Percentiles rank a stretch among this genome's conserved stretches.
phyloP scores from a whole-genome alignment of 2,329 filamentous ascomycete genomes.

The Exophiala oligosperma region DNA sequence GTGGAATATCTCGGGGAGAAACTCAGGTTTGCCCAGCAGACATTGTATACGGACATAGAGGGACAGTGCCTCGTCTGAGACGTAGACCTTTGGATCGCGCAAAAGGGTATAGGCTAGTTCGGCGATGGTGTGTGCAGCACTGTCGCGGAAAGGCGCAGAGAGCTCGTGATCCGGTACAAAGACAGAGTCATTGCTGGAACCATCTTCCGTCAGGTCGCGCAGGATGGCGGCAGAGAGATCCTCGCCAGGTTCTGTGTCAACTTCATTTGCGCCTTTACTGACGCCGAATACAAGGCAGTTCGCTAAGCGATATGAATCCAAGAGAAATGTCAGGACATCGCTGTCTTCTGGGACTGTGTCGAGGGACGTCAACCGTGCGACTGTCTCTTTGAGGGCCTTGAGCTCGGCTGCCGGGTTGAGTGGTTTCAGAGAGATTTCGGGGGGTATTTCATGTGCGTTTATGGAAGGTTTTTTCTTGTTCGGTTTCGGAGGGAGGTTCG shows the following conservation, averaged over 20 bases:
- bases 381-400: constrained; percentile 12
- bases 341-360: constrained; percentile 11
- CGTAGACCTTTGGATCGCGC: constrained; percentile 73
- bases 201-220: constrained; percentile 25
- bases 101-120: constrained; percentile 67
- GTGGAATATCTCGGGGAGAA: constrained; percentile 75
- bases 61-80: constrained; percentile 70
- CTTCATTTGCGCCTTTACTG: constrained; percentile 16
- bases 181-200: constrained; percentile 17
- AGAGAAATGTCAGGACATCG: constrained; percentile 13
- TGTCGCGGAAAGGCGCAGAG: constrained; percentile 36
- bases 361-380: constrained; percentile 17
- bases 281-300: constrained; percentile 24
- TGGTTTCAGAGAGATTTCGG: not conserved
- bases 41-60: constrained; percentile 76
- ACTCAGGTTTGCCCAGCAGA: constrained; percentile 69
- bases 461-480: not conserved
- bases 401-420: constrained; percentile 10
- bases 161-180: constrained; percentile 26
- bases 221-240: constrained; percentile 41
- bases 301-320: constrained; percentile 16
- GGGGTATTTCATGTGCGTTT: not conserved
- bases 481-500: not conserved
- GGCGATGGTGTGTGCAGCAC: constrained; percentile 48
- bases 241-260: constrained; percentile 14